Evolutionary conservation across 495 filamentous ascomycete genomes (phyloP), one percentile per base, ranked within the genome.

Genomic region (Aspergillus olivimuriae): DNA sequence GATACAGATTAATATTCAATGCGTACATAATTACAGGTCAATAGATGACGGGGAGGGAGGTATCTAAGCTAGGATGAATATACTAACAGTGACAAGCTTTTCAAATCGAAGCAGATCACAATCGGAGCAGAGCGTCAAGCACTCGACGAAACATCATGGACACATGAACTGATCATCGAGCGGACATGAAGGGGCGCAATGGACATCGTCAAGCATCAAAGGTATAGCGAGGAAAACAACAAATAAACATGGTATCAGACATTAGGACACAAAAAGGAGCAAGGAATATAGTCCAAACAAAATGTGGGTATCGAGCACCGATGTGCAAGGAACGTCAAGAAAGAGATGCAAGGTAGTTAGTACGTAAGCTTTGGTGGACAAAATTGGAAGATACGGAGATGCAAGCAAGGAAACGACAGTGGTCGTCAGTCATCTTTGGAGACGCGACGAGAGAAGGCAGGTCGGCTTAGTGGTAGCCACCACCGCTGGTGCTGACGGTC

Each of bases 391-490:
- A 11, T 16, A n/a, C n/a, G n/a, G n/a, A n/a, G n/a, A n/a, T n/a
- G n/a, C n/a, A n/a, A n/a, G n/a, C n/a, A n/a, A n/a, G n/a, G n/a
- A n/a, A n/a, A n/a, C n/a, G n/a, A n/a, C n/a, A n/a, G n/a, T n/a
- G n/a, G n/a, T n/a, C n/a, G n/a, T n/a, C n/a, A n/a, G n/a, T n/a
- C n/a, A n/a, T n/a, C n/a, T n/a, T n/a, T n/a, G n/a, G n/a, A n/a
- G n/a, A n/a, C n/a, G n/a, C n/a, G n/a, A n/a, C n/a, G n/a, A n/a
- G n/a, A n/a, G n/a, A n/a, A n/a, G n/a, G n/a, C n/a, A n/a, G n/a
- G n/a, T n/a, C n/a, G 2, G 12, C 55, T 71, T 58, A 77, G 44
- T 66, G 66, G 51, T 80, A 77, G 21, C 61, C n/a, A n/a, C n/a
- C n/a, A n/a, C n/a, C 63, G 26, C 58, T 55, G 16, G 61, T 62